Conservation (phyloP, 192 early-diverging fungal species). For the Coemansia sp. region DNA sequence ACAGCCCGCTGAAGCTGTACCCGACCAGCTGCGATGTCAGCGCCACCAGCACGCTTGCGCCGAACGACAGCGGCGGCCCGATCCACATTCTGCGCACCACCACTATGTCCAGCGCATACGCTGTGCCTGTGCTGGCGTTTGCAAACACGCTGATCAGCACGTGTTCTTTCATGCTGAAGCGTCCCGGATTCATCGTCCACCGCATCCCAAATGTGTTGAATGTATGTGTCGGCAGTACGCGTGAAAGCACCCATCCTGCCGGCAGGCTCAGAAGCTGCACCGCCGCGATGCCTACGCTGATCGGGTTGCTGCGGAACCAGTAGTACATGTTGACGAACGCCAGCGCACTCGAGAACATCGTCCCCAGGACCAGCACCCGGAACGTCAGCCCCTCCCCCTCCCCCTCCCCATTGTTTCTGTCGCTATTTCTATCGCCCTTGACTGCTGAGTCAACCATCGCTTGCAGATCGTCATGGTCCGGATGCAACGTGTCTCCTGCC, state of each 20-base stretch:
- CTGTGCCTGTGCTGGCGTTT: constrained; percentile 66
- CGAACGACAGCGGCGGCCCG: constrained; percentile 61
- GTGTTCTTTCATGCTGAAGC: constrained; percentile 82
- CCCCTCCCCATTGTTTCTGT: not conserved
- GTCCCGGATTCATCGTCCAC: constrained; percentile 70
- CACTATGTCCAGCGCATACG: constrained; percentile 71
- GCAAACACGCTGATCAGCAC: constrained; percentile 76
- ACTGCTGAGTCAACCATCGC: constrained; percentile 52
- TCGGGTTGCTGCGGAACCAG: constrained; percentile 78
- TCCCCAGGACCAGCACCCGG: constrained; percentile 65
- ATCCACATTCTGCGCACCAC: constrained; percentile 63
- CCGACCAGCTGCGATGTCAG: constrained; percentile 67
- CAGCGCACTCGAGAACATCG: constrained; percentile 58
- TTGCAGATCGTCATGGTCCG: constrained; percentile 13
- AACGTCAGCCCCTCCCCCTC: constrained; percentile 66
- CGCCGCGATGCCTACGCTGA: constrained; percentile 63
- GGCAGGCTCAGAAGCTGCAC: constrained; percentile 73
- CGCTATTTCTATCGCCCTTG: constrained; percentile 19
- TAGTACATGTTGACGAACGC: constrained; percentile 72
- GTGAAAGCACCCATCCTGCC: constrained; percentile 61
- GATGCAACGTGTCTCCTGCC: constrained; percentile 20
- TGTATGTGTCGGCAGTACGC: constrained; percentile 55
- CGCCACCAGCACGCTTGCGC: constrained; percentile 62
- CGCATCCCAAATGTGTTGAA: constrained; percentile 43
- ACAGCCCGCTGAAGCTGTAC: constrained; percentile 66